Evolutionary conservation across 805 yeast genomes (phyloP).

Genomic region (Metschnikowia cubensis): DNA sequence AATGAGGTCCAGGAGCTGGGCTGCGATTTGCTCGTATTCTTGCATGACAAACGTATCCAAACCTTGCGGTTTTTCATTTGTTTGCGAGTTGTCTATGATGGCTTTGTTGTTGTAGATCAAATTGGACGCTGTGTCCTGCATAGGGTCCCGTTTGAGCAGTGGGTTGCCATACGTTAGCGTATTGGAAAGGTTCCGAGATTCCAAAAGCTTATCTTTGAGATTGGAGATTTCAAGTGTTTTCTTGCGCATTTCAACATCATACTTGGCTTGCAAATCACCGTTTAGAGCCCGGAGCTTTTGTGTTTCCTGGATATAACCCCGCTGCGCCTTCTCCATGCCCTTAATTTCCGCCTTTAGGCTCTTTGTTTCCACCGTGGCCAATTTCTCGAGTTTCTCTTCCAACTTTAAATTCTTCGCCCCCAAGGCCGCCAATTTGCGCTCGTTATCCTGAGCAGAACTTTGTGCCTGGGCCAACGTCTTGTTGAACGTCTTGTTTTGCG

Average conservation of each 20-base stretch:
- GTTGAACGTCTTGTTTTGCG: constrained; percentile 30
- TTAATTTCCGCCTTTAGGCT: constrained; percentile 14
- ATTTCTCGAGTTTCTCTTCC: constrained; percentile 18
- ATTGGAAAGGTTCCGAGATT: constrained; percentile 29
- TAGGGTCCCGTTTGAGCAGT: constrained; percentile 2
- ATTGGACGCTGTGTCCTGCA: constrained; percentile 5
- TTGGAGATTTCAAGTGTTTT: constrained; percentile 30
- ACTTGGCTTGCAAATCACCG: constrained; percentile 29
- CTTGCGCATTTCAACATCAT: constrained; percentile 33
- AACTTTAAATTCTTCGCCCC: constrained; percentile 18
- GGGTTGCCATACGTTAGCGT: constrained; percentile 28
- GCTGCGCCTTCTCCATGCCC: constrained; percentile 17
- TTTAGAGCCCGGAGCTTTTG: constrained; percentile 26
- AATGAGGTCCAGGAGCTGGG: constrained; percentile 32
- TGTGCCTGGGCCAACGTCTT: constrained; percentile 28
- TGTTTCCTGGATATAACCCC: constrained; percentile 28
- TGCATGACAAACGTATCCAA: constrained; percentile 13
- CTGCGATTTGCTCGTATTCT: constrained; percentile 32
- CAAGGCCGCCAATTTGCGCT: constrained; percentile 20
- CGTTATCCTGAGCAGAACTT: constrained; percentile 23
- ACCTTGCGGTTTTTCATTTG: constrained; percentile 9
- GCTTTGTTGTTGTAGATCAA: constrained; percentile 25
- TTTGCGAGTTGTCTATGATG: constrained; percentile 16
- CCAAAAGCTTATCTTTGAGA: constrained; percentile 33
- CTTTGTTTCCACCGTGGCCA: constrained; percentile 18